Percentiles rank a stretch among this genome's conserved stretches.
Evolutionary conservation across 805 yeast species (phyloP).

Genomic region (Phaffomyces antillensis): DNA sequence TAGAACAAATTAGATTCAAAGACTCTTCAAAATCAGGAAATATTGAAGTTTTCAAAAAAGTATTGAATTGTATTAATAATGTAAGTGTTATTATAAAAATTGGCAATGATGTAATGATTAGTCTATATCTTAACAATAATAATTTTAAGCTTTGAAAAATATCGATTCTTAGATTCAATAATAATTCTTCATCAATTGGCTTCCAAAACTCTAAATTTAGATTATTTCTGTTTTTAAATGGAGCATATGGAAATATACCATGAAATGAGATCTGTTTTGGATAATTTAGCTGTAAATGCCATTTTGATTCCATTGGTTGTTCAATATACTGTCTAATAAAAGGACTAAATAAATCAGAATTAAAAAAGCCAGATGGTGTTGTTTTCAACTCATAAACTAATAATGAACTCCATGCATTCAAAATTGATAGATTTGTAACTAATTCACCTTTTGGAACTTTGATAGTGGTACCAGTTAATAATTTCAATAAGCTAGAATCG

Average conservation of each 20-base stretch:
- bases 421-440: conserved; percentile 40
- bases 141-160: conserved; percentile 55
- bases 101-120: conserved; percentile 67
- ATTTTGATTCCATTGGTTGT: conserved; percentile 70
- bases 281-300: conserved; percentile 52
- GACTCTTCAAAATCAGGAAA: conserved; percentile 43
- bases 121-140: conserved; percentile 68
- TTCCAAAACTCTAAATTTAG: conserved; percentile 44
- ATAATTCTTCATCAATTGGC: conserved; percentile 15
- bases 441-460: conserved; percentile 38
- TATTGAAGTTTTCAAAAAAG: conserved; percentile 30
- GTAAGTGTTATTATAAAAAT: conserved; percentile 48
- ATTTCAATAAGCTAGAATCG: background rate
- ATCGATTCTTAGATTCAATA: conserved; percentile 37
- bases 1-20: conserved; percentile 29
- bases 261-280: conserved; percentile 40
- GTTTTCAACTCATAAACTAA: conserved; percentile 41
- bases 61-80: conserved; percentile 46
- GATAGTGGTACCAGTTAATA: conserved; percentile 23
- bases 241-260: conserved; percentile 65
- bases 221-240: conserved; percentile 30
- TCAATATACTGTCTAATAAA: conserved; percentile 59
- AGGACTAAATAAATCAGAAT: conserved; percentile 39
- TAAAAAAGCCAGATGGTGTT: conserved; percentile 11
- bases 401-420: conserved; percentile 55